Conservation (phyloP, 139 green algal species). For the Protoeuglena noctilucae region DNA sequence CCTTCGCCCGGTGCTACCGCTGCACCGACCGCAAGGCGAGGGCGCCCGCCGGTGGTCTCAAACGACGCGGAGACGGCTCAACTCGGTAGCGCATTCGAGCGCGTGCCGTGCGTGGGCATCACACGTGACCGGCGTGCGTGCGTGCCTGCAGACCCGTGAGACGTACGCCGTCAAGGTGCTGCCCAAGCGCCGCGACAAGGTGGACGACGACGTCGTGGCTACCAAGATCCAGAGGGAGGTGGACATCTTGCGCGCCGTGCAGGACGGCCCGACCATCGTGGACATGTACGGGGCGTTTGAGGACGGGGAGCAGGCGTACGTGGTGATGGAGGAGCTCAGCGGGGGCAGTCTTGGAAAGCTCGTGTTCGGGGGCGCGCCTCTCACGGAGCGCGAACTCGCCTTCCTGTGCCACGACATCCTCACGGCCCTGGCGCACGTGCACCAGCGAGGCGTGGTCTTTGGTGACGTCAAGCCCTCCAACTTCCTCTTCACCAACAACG, state of each 20-base stretch:
- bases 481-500: conserved; percentile 57
- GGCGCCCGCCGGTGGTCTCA: no score
- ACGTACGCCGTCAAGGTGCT: background rate
- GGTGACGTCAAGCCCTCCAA: conserved; percentile 73
- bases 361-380: background rate
- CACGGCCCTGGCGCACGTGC: conserved; percentile 14
- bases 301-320: conserved; percentile 10
- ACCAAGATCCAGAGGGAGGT: background rate
- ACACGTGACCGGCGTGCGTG: no score
- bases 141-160: no score
- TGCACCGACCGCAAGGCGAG: no score
- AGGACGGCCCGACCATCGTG: conserved; percentile 4
- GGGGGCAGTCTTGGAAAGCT: conserved; percentile 15
- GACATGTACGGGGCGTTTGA: conserved; percentile 20
- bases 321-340: conserved; percentile 18
- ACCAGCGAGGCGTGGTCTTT: conserved; percentile 33
- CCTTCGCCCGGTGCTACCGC: no score
- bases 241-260: background rate
- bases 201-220: background rate
- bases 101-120: no score
- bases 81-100: no score
- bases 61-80: no score
- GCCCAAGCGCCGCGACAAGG: background rate
- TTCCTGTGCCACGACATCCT: conserved; percentile 1
- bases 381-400: conserved; percentile 3